A percentile compares a stretch with the other conserved stretches of the same genome.
phyloP scores from a whole-genome alignment of 108 stramenopile species.

The Skeletonema marinoi region DNA sequence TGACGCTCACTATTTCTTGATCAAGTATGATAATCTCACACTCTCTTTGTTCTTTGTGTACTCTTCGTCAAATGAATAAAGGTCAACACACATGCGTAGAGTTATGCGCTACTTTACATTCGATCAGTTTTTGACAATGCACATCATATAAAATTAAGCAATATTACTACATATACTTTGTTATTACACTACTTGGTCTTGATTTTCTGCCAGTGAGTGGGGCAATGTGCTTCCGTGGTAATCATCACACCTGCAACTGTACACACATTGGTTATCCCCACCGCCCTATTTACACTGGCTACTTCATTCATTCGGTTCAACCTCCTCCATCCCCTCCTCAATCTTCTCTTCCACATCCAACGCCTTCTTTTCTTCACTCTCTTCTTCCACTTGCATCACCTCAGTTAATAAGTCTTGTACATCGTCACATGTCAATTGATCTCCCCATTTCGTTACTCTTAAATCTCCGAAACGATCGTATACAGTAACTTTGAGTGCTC shows the following conservation, averaged over 20 bases:
- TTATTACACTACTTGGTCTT: too few species aligned
- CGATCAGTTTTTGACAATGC: too few species aligned
- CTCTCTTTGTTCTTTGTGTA: not conserved
- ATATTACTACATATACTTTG: too few species aligned
- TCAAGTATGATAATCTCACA: not conserved
- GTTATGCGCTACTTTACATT: too few species aligned
- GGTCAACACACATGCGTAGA: conserved; percentile 1
- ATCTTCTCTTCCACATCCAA: conserved; percentile 10
- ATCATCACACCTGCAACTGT: too few species aligned
- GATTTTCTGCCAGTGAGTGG: too few species aligned
- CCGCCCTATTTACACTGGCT: not conserved
- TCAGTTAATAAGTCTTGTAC: conserved; percentile 8
- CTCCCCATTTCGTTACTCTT: conserved; percentile 12
- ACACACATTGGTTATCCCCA: not conserved
- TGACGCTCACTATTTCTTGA: not conserved
- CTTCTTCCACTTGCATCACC: not conserved
- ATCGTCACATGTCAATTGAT: conserved; percentile 11
- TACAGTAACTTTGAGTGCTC: conserved; percentile 25
- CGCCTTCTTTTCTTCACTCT: conserved; percentile 1
- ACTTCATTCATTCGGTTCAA: conserved; percentile 10
- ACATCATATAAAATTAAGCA: too few species aligned
- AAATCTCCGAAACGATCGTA: conserved; percentile 18
- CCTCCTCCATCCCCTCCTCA: conserved; percentile 1
- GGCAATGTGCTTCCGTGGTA: too few species aligned
- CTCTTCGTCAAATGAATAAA: not conserved